Percentiles rank a stretch among this genome's conserved stretches.
Evolutionary conservation across 441 rosid genomes (phyloP).

Genomic region (Erodium chrysanthum): DNA sequence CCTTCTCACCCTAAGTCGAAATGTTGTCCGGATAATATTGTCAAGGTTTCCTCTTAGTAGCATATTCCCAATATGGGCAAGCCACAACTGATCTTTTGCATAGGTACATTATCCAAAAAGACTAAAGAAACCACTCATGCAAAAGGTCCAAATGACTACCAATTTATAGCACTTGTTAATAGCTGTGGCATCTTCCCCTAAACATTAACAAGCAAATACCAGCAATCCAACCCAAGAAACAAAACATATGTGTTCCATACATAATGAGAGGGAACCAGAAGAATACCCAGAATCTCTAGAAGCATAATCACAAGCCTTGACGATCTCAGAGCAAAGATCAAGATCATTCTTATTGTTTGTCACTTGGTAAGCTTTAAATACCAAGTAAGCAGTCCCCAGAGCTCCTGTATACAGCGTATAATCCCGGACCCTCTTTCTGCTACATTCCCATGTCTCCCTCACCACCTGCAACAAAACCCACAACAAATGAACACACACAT

Average conservation of each 20-base stretch:
- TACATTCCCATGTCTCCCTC: constrained; percentile 45
- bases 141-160: not conserved
- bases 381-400: constrained; percentile 55
- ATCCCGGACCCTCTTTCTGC: constrained; percentile 40
- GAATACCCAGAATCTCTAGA: constrained; percentile 41
- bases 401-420: constrained; percentile 47
- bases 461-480: constrained; percentile 30
- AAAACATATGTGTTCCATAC: not conserved
- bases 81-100: not conserved
- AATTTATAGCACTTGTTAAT: not conserved
- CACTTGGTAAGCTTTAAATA: constrained; percentile 46
- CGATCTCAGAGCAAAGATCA: constrained; percentile 42
- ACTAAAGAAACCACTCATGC: not conserved
- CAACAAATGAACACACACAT: not conserved
- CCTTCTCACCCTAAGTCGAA: too few species aligned
- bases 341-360: constrained; percentile 44
- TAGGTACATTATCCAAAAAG: not conserved
- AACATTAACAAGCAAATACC: not conserved
- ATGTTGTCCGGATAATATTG: not conserved
- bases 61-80: constrained; percentile 1
- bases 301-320: constrained; percentile 58
- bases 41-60: not conserved
- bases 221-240: not conserved
- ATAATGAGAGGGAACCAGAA: not conserved
- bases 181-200: not conserved